These are phyloP conservation scores for Rossbeevera mucosa DNA, from an alignment of 768 basidiomycete species.

Conservation along the genomic window DNA sequence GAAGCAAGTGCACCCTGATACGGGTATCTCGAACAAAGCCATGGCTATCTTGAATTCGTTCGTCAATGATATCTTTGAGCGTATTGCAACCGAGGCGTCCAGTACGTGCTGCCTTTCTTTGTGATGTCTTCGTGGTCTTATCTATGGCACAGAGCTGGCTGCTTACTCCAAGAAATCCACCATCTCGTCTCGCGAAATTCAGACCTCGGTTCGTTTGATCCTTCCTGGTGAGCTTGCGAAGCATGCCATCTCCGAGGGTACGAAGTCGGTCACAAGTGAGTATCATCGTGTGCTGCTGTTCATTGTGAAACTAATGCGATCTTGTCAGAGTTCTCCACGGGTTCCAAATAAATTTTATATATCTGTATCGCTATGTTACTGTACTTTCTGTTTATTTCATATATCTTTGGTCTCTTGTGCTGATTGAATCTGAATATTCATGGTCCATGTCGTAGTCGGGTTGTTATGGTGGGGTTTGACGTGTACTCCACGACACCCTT, in stretches of 20 bases:
- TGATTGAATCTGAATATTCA: background rate
- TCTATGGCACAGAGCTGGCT: conserved; percentile 55
- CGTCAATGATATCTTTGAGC: conserved; percentile 82
- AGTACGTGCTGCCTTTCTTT: conserved; percentile 38
- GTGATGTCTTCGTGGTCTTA: background rate
- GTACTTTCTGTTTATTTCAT: conserved; percentile 29
- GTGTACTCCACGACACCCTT: no score
- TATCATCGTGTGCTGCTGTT: conserved; percentile 5
- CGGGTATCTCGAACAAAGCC: conserved; percentile 89
- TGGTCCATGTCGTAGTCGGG: background rate
- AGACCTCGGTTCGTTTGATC: conserved; percentile 78
- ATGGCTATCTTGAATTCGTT: conserved; percentile 83
- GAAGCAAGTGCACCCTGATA: conserved; percentile 91
- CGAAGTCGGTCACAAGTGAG: conserved; percentile 67
- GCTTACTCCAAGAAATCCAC: conserved; percentile 88
- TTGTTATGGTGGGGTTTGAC: no score
- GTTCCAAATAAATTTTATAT: conserved; percentile 43
- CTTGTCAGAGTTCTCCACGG: conserved; percentile 53
- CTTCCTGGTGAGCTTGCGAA: conserved; percentile 83
- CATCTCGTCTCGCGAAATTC: conserved; percentile 88
- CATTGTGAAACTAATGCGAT: conserved; percentile 6
- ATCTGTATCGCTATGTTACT: conserved; percentile 34
- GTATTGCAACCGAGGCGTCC: conserved; percentile 70
- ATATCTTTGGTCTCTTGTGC: conserved; percentile 17
- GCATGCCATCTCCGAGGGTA: conserved; percentile 86